These are phyloP conservation scores for Schwanniomyces vanrijiae DNA, from an alignment of 805 yeast genomes.

Conservation along the genomic window DNA sequence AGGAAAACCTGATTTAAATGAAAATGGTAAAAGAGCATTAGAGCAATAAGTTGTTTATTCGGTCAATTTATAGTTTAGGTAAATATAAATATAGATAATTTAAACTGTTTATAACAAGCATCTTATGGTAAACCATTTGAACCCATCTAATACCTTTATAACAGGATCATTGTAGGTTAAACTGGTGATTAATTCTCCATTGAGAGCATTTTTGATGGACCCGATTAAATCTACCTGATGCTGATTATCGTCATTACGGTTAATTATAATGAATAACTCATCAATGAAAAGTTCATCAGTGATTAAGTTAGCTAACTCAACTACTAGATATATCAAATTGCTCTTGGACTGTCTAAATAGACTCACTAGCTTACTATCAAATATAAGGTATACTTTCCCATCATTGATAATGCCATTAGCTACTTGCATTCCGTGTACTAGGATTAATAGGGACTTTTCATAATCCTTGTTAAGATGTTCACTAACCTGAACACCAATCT, in stretches of 20 bases:
- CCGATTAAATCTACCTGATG: neutral
- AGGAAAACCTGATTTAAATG: slow-evolving; percentile 19
- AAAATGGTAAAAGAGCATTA: slow-evolving; percentile 34
- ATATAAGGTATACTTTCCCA: neutral
- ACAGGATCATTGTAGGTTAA: neutral
- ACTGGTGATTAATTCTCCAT: neutral
- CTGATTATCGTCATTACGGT: neutral
- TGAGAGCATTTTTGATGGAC: neutral
- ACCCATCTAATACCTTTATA: neutral
- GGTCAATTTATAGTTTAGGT: no score
- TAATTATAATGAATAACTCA: neutral
- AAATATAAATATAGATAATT: neutral
- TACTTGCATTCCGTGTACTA: neutral
- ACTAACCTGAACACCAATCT: neutral
- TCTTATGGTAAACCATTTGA: slow-evolving; percentile 1
- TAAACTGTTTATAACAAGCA: neutral
- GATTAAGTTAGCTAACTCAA: neutral
- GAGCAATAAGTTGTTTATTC: slow-evolving; percentile 3
- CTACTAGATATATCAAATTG: neutral
- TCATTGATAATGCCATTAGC: neutral
- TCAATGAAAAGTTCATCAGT: neutral
- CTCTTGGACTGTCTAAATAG: neutral
- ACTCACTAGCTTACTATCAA: neutral
- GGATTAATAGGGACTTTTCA: neutral
- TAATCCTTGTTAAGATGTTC: neutral